Base-by-base conservation (phyloP, 208 protist genomes). In the Herpetomonas samuelpessoai region DNA sequence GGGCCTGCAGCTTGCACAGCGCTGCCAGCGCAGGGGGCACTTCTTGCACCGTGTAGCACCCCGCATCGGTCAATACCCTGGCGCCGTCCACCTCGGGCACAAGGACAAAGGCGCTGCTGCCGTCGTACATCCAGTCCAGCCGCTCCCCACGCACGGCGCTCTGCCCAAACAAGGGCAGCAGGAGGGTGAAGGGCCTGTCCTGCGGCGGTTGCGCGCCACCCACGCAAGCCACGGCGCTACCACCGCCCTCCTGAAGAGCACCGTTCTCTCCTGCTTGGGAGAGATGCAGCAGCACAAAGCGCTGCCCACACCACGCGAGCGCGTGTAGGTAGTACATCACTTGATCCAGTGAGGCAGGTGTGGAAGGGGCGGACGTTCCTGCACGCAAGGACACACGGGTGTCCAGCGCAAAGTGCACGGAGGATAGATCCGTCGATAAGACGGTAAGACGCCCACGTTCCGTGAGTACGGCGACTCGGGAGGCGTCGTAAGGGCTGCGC, bases 301-400 rank as follows among this genome's bases (percentile, higher is more conserved):
- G 59, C 22, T 16, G 21, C 19, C 76, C 76, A 46, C 73, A 80
- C 81, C 81, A 88, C 46, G 65, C 71, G 41, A 48, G 18, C 44
- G 12, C 22, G 44, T 22, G 44, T 22, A 48, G 18, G 16, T 22
- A 41, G 35, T 18, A 41, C 35, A n/a, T n/a, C n/a, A n/a, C n/a
- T n/a, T n/a, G n/a, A n/a, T n/a, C n/a, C n/a, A n/a, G n/a, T n/a
- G n/a, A n/a, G n/a, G n/a, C n/a, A n/a, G n/a, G n/a, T n/a, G n/a
- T n/a, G n/a, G n/a, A n/a, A n/a, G n/a, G n/a, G n/a, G n/a, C n/a
- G n/a, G n/a, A n/a, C n/a, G n/a, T n/a, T n/a, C n/a, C n/a, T n/a
- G n/a, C n/a, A n/a, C n/a, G n/a, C 35, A 41, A 41, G 9, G 9
- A 14, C 27, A 65, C 19, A 2, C 65, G 55, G 7, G 61, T 26